Conservation (phyloP, 2,329 filamentous ascomycete genomes). For the Graphilbum ipis-grandicollis region DNA sequence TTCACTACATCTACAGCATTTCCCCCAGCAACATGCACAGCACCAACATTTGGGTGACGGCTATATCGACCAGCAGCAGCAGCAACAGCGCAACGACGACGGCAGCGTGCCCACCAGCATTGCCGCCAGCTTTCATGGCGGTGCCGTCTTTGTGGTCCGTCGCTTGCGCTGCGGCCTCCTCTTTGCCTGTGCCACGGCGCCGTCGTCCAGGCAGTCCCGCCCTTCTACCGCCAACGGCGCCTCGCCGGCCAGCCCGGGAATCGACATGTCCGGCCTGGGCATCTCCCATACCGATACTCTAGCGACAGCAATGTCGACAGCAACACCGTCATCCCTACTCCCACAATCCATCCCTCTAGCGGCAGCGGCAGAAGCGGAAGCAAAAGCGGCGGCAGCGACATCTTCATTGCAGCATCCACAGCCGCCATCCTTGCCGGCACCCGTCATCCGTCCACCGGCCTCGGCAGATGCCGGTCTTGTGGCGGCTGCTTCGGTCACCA, state of each 20-base stretch:
- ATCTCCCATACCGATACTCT: too few relatives aligned
- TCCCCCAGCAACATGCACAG: constrained; percentile 8
- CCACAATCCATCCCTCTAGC: background rate
- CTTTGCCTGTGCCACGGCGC: constrained; percentile 41
- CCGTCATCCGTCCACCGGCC: too few relatives aligned
- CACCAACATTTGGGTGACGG: constrained; percentile 9
- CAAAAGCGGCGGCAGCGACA: background rate
- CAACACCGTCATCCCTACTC: background rate
- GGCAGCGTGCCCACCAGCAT: constrained; percentile 15
- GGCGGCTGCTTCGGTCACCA: background rate
- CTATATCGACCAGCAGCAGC: constrained; percentile 8
- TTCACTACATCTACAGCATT: background rate
- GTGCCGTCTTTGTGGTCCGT: constrained; percentile 39
- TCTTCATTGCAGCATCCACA: background rate
- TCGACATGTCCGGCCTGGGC: too few relatives aligned
- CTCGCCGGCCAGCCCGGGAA: background rate
- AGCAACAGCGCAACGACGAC: constrained; percentile 3
- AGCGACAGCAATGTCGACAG: background rate
- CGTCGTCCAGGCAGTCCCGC: constrained; percentile 8
- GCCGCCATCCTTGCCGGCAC: background rate
- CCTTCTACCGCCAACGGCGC: background rate
- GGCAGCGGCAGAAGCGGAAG: background rate
- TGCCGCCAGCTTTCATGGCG: constrained; percentile 36
- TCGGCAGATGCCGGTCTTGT: too few relatives aligned
- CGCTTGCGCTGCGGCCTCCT: constrained; percentile 40